Evolutionary conservation across 805 yeast genomes (phyloP).

Genomic region (Blastobotrys mokoenaii): DNA sequence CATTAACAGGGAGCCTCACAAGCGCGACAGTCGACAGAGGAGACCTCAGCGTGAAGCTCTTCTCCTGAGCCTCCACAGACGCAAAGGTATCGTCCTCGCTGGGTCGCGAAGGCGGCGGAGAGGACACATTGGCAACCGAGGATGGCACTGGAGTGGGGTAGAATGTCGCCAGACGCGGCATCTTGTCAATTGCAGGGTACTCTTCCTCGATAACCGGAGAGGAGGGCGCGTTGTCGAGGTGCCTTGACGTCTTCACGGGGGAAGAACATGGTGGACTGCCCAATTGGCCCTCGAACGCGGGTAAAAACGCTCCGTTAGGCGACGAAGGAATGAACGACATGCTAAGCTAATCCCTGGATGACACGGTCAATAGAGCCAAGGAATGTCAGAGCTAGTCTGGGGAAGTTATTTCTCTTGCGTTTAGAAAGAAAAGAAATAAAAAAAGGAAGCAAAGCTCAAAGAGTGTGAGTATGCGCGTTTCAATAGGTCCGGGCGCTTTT

Average conservation of each 20-base stretch:
- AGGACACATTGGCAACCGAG: conserved; percentile 12
- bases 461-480: neutral
- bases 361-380: no score
- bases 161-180: conserved; percentile 22
- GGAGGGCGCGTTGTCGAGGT: conserved; percentile 3
- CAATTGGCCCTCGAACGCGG: no score
- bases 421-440: neutral
- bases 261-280: no score
- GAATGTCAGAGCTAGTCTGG: no score
- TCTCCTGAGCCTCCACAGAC: conserved; percentile 8
- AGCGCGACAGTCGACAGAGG: conserved; percentile 32
- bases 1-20: conserved; percentile 35
- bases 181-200: neutral
- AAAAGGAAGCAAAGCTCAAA: neutral
- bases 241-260: no score
- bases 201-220: conserved; percentile 12
- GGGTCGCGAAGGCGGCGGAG: conserved; percentile 3
- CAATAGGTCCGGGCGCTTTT: no score
- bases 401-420: neutral
- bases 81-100: conserved; percentile 6
- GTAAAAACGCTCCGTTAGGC: no score
- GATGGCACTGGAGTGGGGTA: conserved; percentile 27
- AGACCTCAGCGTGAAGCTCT: conserved; percentile 20
- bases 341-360: no score
- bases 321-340: no score